These are phyloP conservation scores for Butyriboletus loyo DNA, from an alignment of 768 basidiomycete genomes.

Conservation along the genomic window DNA sequence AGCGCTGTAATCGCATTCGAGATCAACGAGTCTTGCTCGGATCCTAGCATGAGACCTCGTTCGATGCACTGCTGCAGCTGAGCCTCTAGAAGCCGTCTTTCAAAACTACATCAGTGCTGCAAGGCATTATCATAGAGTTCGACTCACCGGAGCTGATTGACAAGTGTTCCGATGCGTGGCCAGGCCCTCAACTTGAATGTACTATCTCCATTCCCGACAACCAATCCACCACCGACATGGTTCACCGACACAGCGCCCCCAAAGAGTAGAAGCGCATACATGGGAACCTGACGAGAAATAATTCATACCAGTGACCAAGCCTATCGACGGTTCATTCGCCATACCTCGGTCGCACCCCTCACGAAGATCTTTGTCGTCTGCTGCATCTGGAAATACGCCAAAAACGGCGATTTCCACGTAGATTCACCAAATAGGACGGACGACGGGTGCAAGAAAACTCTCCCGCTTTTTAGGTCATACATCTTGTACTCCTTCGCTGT, in stretches of 20 bases:
- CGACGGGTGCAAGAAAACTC: conserved; percentile 81
- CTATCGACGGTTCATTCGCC: conserved; percentile 9
- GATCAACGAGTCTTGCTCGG: conserved; percentile 53
- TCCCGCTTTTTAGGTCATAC: conserved; percentile 58
- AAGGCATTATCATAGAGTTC: not conserved
- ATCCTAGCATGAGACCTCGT: conserved; percentile 46
- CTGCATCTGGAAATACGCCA: conserved; percentile 82
- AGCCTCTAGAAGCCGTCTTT: conserved; percentile 65
- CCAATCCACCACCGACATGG: conserved; percentile 76
- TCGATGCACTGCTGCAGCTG: conserved; percentile 67
- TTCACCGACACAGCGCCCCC: conserved; percentile 78
- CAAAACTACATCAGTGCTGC: not conserved
- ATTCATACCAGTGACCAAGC: not conserved
- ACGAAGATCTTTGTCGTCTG: conserved; percentile 82
- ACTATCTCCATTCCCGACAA: conserved; percentile 51
- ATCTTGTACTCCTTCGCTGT: conserved; percentile 82
- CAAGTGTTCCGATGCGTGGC: conserved; percentile 88
- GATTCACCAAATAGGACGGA: conserved; percentile 75
- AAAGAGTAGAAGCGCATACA: conserved; percentile 83
- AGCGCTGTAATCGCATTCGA: conserved; percentile 43
- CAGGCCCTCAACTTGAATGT: conserved; percentile 69
- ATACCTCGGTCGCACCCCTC: conserved; percentile 83
- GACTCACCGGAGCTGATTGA: conserved; percentile 77
- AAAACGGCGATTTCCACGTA: conserved; percentile 73
- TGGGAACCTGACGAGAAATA: conserved; percentile 55